Conservation (phyloP, 805 yeast genomes). For the Metschnikowia bowlesiae region DNA sequence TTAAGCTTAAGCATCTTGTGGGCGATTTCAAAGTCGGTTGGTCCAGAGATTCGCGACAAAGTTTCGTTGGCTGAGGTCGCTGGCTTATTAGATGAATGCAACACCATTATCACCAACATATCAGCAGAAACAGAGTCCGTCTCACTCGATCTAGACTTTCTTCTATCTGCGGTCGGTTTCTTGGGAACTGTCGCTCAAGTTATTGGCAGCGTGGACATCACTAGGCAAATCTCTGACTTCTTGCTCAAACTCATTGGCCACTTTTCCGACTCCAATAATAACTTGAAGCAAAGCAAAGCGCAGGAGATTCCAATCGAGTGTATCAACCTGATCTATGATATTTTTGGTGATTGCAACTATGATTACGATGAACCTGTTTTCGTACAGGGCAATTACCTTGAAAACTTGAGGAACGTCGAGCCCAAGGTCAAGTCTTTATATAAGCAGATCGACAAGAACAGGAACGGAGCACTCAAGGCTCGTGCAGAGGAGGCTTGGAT, state of each 20-base stretch:
- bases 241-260: slow-evolving; percentile 24
- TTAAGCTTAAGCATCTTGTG: slow-evolving; percentile 34
- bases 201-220: slow-evolving; percentile 42
- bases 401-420: slow-evolving; percentile 37
- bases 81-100: slow-evolving; percentile 21
- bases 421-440: slow-evolving; percentile 49
- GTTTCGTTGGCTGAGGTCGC: slow-evolving; percentile 25
- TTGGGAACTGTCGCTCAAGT: slow-evolving; percentile 47
- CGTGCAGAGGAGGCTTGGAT: slow-evolving; percentile 62
- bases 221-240: slow-evolving; percentile 43
- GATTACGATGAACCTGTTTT: slow-evolving; percentile 68
- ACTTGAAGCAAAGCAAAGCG: slow-evolving; percentile 15
- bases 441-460: slow-evolving; percentile 65
- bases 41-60: slow-evolving; percentile 27
- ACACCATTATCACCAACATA: slow-evolving; percentile 8
- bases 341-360: slow-evolving; percentile 69
- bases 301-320: slow-evolving; percentile 52
- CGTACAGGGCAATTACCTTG: slow-evolving; percentile 47
- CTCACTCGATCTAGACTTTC: slow-evolving; percentile 30
- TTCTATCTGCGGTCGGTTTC: slow-evolving; percentile 48
- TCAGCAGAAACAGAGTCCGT: slow-evolving; percentile 17
- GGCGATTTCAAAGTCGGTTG: slow-evolving; percentile 36
- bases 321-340: slow-evolving; percentile 65
- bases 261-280: slow-evolving; percentile 11
- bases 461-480: slow-evolving; percentile 50